phyloP scores from a whole-genome alignment of 257 asterid species.

The Verbascum thapsus region DNA sequence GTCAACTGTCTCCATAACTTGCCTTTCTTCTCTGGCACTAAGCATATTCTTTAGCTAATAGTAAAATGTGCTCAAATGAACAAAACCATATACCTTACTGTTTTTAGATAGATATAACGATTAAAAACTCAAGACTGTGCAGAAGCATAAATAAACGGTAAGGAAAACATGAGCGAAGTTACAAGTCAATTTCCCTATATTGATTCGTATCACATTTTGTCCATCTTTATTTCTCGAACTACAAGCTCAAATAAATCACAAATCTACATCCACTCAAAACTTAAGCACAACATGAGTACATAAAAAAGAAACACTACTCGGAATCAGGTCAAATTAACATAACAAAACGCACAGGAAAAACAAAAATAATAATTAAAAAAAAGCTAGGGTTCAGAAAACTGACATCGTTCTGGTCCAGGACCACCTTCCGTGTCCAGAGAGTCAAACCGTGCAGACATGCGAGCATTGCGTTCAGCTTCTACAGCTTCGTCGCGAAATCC shows the following conservation, averaged over 20 bases:
- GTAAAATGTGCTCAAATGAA: neutral
- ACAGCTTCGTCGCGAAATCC: constrained; percentile 90
- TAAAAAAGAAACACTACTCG: neutral
- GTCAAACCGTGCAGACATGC: constrained; percentile 87
- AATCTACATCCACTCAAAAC: neutral
- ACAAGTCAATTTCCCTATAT: neutral
- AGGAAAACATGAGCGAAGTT: no score
- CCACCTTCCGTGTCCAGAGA: constrained; percentile 80
- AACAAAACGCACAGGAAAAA: neutral
- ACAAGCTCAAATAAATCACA: neutral
- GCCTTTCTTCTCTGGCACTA: neutral
- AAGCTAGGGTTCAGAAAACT: constrained; percentile 35
- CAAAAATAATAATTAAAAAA: neutral
- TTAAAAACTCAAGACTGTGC: no score
- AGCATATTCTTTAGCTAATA: neutral
- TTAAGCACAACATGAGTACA: neutral
- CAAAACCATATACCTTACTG: neutral
- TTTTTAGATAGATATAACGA: neutral
- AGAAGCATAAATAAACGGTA: no score
- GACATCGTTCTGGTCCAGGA: constrained; percentile 97
- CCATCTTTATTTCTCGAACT: constrained; percentile 1
- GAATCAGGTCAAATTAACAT: neutral
- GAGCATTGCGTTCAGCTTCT: constrained; percentile 83
- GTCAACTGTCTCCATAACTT: neutral
- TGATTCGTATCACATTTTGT: neutral